phyloP scores from a whole-genome alignment of 371 early-diverging fungal genomes.

The Actinomortierella wolfii region DNA sequence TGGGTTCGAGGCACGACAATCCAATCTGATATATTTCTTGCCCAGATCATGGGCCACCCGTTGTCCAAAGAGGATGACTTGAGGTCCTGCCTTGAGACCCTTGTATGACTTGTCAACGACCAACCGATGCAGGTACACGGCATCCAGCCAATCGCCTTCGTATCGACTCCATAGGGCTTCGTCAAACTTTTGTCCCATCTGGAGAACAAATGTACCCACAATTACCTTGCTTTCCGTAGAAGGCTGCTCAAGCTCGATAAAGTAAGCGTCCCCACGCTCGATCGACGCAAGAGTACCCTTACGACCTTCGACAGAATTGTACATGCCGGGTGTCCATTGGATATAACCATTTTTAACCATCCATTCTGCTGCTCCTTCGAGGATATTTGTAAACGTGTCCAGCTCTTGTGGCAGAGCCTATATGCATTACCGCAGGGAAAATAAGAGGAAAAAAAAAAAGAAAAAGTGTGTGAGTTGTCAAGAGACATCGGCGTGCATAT shows the following conservation, averaged over 20 bases:
- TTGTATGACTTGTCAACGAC: conserved; percentile 34
- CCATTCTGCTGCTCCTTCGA: conserved; percentile 42
- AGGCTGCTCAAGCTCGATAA: no score
- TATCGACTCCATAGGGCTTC: conserved; percentile 4
- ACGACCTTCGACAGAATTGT: no score
- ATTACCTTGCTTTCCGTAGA: no score
- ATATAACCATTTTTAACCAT: conserved; percentile 13
- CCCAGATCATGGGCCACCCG: conserved; percentile 7
- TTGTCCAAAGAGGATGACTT: conserved; percentile 20
- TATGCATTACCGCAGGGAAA: background rate
- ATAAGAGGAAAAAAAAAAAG: background rate
- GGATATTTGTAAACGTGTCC: conserved; percentile 29
- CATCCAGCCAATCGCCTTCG: conserved; percentile 32
- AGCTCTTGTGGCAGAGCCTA: conserved; percentile 26
- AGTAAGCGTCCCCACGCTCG: no score
- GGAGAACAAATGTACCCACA: no score
- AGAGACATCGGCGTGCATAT: no score
- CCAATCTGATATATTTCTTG: conserved; percentile 22
- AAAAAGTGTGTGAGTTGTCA: background rate
- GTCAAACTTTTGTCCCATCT: conserved; percentile 12
- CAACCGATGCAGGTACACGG: conserved; percentile 37
- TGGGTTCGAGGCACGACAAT: conserved; percentile 40
- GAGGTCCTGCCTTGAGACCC: conserved; percentile 27
- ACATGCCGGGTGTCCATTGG: no score
- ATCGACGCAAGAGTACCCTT: no score